Evolutionary conservation across 2,329 filamentous ascomycete genomes (phyloP), one percentile per base, ranked within the genome.

Genomic region (Pseudogymnoascus sp.): DNA sequence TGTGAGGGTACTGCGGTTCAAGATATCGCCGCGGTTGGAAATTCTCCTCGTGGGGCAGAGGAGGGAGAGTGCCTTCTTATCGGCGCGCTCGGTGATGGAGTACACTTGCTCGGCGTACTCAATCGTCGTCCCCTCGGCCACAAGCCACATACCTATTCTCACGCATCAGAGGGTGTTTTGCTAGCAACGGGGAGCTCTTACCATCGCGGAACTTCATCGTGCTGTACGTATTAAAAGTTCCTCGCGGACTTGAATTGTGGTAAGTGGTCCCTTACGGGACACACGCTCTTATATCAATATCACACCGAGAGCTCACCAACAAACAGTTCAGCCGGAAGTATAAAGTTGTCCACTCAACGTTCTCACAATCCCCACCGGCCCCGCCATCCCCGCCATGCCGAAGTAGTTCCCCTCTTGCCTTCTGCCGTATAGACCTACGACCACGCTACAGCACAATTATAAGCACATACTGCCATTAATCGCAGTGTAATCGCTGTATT

Each of bases 41-140:
- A 84, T 80, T 66, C 81, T 79, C 62, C 72, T 75, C 1, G 81
- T 82, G 8, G 82, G 82, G 63, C 82, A 85, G 0, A 85, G 72
- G 13, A 85, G 74, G 21, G 75, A 78, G 55, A 84, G 60, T 5
- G 77, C 77, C 63, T 76, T 78, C 5, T 75, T 74, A 58, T 74
- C 77, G 56, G 76, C 70, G 15, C 61, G 58, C 41, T 67, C 61
- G 3, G 74, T 77, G 58, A 80, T 73, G 7, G 77, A 75, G 67
- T 83, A 79, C 13, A 87, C 75, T 62, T 87, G 83, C 71, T 87
- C 84, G 33, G 84, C 85, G 65, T 86, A 86, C 67, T 86, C 82
- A 23, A 84, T 76, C 57, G 76, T 75, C 68, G 84, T 78, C 62
- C 78, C 80, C 70, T 83, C 79, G 60, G 80, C 82, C 39, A 79